Base-by-base conservation (phyloP, 2,329 filamentous ascomycete genomes). In the Chaetothyriales sp. region DNA sequence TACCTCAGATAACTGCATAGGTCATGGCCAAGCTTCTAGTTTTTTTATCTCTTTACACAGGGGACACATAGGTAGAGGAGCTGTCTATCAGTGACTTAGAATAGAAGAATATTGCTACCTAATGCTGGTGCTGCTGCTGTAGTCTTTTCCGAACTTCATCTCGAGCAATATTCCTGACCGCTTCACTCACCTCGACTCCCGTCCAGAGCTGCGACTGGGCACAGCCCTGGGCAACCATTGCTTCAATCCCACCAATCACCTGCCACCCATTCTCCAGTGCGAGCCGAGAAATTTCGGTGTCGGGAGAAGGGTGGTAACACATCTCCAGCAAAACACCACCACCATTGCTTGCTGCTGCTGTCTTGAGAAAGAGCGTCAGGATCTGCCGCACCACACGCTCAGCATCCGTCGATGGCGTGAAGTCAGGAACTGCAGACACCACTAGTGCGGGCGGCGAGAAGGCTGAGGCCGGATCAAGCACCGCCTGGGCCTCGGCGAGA, bases 401-500 rank as follows among this genome's bases (percentile, higher is more conserved):
- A 25, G 74, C 75, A 1, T 71, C 65, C 0, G 79, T 83, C 59
- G 71, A 71, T 0, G 86, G 85, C n/a, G 80, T 73, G 57, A 85
- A 81, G 65, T 92, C 82, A 0, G 86, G 86, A 12, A 92, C 79
- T 53, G 84, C 86, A 1, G 81, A 77, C 2, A 89, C 80, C 2
- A 87, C 77, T 0, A 83, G 80, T 0, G 78, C 81, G 0, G 83
- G 80, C 0, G 70, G 71, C 47, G 77, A 73, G 0, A 87, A 67
- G 0, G 54, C 22, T 25, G 22, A 25, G 22, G 22, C 3, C 6
- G 22, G 6, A 25, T 25, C 22, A 25, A 25, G 22, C 22, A 25
- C 22, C 22, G 22, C 53, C 44, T 70, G 61, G 0, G 83, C 85
- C 62, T 87, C 73, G n/a, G 72, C 69, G 0, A 77, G 71, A 1